These are phyloP conservation scores for Apophysomyces ossiformis DNA, from an alignment of 371 early-diverging fungal genomes.

Conservation along the genomic window DNA sequence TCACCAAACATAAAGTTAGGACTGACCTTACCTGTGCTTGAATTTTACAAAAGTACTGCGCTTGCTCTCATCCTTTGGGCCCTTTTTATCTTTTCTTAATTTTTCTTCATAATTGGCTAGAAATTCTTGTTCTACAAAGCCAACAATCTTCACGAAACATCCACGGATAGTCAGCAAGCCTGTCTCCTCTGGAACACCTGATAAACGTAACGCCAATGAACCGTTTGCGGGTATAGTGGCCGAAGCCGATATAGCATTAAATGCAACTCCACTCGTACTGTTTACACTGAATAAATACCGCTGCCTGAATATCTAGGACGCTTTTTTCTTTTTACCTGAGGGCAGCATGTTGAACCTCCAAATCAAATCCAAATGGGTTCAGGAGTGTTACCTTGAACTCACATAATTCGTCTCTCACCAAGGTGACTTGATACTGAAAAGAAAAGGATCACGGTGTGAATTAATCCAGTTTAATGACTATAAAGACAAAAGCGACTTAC, in stretches of 20 bases:
- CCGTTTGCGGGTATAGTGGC: slow-evolving; percentile 72
- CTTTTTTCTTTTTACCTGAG: slow-evolving; percentile 49
- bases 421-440: slow-evolving; percentile 34
- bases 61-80: slow-evolving; percentile 49
- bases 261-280: slow-evolving; percentile 67
- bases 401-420: slow-evolving; percentile 71
- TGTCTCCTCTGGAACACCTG: slow-evolving; percentile 63
- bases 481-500: slow-evolving; percentile 17
- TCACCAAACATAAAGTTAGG: not conserved
- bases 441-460: not conserved
- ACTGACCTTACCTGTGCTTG: slow-evolving; percentile 37
- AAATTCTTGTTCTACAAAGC: slow-evolving; percentile 76
- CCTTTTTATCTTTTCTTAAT: slow-evolving; percentile 25
- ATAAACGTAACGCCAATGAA: slow-evolving; percentile 59
- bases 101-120: slow-evolving; percentile 54
- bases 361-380: slow-evolving; percentile 82
- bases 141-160: slow-evolving; percentile 69
- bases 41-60: slow-evolving; percentile 41
- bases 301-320: not conserved
- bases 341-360: slow-evolving; percentile 71
- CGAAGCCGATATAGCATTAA: slow-evolving; percentile 60
- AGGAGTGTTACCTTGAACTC: slow-evolving; percentile 72
- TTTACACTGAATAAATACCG: not conserved
- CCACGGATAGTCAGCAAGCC: slow-evolving; percentile 72
- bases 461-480: no score